Evolutionary conservation across 2,329 filamentous ascomycete species (phyloP).

Genomic region (Aspergillus intermedius): DNA sequence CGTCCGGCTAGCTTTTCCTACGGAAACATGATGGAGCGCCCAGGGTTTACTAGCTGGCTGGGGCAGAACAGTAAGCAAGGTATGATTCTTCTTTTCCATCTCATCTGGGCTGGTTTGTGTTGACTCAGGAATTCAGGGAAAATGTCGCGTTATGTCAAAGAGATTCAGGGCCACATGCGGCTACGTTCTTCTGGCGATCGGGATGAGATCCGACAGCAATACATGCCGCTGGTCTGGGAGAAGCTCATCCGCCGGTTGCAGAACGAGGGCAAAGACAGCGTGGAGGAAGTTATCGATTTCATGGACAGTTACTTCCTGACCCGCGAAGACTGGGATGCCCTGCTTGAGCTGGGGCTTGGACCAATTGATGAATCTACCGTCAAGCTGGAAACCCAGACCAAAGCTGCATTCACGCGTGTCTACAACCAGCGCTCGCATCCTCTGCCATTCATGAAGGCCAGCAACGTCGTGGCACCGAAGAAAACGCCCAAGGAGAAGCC

Average conservation of each 20-base stretch:
- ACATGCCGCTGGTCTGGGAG: constrained; percentile 81
- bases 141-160: constrained; percentile 74
- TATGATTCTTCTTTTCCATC: constrained; percentile 36
- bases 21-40: constrained; percentile 64
- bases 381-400: constrained; percentile 77
- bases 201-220: constrained; percentile 90
- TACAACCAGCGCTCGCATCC: constrained; percentile 86
- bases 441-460: constrained; percentile 93
- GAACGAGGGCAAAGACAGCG: constrained; percentile 70
- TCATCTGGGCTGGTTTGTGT: neutral
- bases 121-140: constrained; percentile 38
- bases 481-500: constrained; percentile 68
- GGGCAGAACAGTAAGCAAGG: constrained; percentile 87
- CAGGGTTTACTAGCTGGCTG: constrained; percentile 83
- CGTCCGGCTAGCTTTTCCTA: constrained; percentile 80
- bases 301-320: constrained; percentile 98
- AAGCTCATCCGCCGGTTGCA: constrained; percentile 69
- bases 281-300: constrained; percentile 77
- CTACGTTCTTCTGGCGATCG: constrained; percentile 83
- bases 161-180: constrained; percentile 96
- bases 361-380: constrained; percentile 69
- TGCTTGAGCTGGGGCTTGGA: constrained; percentile 85
- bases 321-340: constrained; percentile 86
- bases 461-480: constrained; percentile 65
- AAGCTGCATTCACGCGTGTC: constrained; percentile 80